Evolutionary conservation across 208 protist species (phyloP), one percentile per base, ranked within the genome.

Genomic region (Acanthamoeba healyi): DNA sequence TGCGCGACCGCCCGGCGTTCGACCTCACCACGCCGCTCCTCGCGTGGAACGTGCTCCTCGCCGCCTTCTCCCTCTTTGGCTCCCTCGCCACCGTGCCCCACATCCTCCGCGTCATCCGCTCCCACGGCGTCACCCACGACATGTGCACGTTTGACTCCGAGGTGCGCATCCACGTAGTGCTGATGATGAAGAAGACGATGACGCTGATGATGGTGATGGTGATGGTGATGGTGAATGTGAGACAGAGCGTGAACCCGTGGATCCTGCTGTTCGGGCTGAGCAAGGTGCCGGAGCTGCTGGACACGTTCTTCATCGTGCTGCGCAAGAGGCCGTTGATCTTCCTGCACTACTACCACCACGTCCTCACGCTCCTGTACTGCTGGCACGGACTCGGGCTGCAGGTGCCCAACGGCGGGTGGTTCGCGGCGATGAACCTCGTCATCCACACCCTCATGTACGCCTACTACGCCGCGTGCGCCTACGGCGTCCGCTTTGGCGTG

Each of bases 381-480:
- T 99, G 98, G 98, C 97, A 98, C 90, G 96, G n/a, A n/a, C 97
- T 1, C 32, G 77, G 77, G 42, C 49, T 29, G 77, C 49, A 26
- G 29, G 40, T 22, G 38, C 63, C 26, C 29, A 61, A 92, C 89
- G 89, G 67, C 26, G 54, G 56, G 14, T 98, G 98, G 24, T 99
- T 98, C 88, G 96, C 97, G 19, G 95, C 96, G 32, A 98, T 99
- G 98, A 99, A 99, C 95, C 98, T 98, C 95, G 95, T 90, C 29
- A 98, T 99, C 54, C 98, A 99, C 97, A 96, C 96, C 24, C 95
- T 99, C 95, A 99, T 99, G 98, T 99, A 99, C 95, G 95, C 97
- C 17, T 99, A 99, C 96, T 99, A 98, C 95, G 97, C 98, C 82
- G 49, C 98, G 44, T 97, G 96, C 93, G 95, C 96, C 19, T 96